A percentile compares a stretch with the other conserved stretches of the same genome.
Conservation (phyloP, 139 green algal species). For the Desmodesmus armatus region DNA sequence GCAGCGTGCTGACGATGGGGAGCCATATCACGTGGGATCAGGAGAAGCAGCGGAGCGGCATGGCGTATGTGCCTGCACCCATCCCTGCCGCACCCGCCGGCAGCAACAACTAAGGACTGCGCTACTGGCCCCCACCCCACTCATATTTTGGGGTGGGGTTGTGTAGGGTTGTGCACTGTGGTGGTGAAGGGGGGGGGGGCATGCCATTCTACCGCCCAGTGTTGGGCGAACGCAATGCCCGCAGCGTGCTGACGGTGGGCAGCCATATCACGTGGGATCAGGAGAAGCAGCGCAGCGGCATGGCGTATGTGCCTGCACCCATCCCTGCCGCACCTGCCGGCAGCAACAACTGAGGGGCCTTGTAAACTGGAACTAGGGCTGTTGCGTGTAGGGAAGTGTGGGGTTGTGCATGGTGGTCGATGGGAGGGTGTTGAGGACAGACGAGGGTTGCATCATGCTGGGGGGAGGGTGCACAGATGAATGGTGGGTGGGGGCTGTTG, state of each 20-base stretch:
- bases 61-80: conserved; percentile 38
- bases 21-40: conserved; percentile 76
- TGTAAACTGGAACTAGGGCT: too few species aligned
- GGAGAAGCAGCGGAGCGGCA: conserved; percentile 54
- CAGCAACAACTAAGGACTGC: conserved; percentile 49
- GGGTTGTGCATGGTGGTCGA: too few species aligned
- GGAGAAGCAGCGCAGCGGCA: background rate
- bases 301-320: too few species aligned
- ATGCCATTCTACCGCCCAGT: background rate
- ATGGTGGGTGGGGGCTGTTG: too few species aligned
- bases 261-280: background rate
- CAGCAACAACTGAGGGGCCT: too few species aligned
- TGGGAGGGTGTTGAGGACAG: too few species aligned
- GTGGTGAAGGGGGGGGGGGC: too few species aligned
- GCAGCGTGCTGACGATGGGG: conserved; percentile 90
- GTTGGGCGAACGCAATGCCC: background rate
- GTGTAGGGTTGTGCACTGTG: background rate
- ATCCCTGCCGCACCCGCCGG: conserved; percentile 47
- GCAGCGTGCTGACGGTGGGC: background rate
- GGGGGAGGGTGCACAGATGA: too few species aligned
- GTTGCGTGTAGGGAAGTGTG: too few species aligned
- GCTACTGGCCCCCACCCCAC: background rate
- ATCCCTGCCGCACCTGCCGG: too few species aligned
- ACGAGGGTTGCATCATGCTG: too few species aligned
- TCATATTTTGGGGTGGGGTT: background rate